Base-by-base conservation (phyloP, 73 alveolate genomes). In the Paramecium sexaurelia region DNA sequence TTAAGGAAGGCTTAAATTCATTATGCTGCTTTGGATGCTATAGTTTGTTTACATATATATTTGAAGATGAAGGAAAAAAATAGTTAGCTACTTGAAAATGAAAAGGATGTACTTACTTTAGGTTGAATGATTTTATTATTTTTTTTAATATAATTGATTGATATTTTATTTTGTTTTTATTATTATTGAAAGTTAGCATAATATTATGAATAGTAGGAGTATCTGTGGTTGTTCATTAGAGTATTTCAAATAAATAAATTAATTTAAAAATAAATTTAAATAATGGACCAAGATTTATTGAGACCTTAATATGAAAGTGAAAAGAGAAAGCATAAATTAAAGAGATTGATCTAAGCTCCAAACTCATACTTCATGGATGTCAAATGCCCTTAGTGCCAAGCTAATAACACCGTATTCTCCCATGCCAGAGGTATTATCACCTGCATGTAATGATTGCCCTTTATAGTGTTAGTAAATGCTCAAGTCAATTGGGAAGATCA, bases 311-410 rank as follows among this genome's bases (percentile, higher is more conserved):
- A 88, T 61, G 89, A 88, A 32, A 82, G 87, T 32, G 94, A 88
- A 69, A 88, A 88, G 94, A 75, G 69, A 41, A 88, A 69, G 91
- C 85, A 88, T 51, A 88, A 88, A 71, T 32, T 41, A 43, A 88
- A 88, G 94, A 88, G 94, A 88, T 61, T 88, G 45, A 69, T 88
- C 35, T 61, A 88, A 88, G 94, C 94, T 24, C 94, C 94, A 75
- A 88, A 88, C 83, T 88, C 94, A 41, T 88, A 88, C 91, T 88
- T 39, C 84, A 88, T 88, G 94, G 94, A 88, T 69, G 78, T 88
- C 51, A 88, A 88, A 82, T 88, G 94, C 83, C 84, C 73, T 24
- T 45, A 24, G 26, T 88, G 94, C 61, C 26, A 69, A 88, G 75
- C 78, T 41, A 69, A 37, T 68, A 75, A 88, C 68, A 88, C 87